These are phyloP conservation scores for Saksenaea oblongispora DNA, from an alignment of 371 early-diverging fungal species.

Conservation along the genomic window DNA sequence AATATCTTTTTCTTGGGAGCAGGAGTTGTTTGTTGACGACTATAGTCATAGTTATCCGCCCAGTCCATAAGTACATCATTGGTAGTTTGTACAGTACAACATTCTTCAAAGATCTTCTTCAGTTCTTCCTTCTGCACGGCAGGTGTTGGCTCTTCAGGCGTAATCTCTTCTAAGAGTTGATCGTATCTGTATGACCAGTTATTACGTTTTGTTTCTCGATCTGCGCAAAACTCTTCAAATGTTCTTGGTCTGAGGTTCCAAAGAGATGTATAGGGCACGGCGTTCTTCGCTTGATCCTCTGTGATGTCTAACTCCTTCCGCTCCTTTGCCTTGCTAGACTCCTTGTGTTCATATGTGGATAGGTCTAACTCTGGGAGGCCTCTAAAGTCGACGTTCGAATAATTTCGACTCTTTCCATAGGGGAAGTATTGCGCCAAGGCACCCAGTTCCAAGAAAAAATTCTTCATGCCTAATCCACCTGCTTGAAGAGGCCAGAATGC, in stretches of 20 bases:
- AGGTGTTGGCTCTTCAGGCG: background rate
- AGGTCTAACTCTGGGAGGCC: background rate
- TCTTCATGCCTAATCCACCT: conserved; percentile 17
- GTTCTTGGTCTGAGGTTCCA: background rate
- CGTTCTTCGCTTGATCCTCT: conserved; percentile 6
- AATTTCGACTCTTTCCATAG: background rate
- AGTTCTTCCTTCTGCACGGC: background rate
- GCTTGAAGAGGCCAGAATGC: conserved; percentile 17
- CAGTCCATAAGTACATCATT: no score
- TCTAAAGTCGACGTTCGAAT: background rate
- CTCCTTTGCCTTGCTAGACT: background rate
- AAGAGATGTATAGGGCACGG: background rate
- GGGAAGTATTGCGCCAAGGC: background rate
- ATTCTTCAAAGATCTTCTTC: background rate
- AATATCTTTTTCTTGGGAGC: no score
- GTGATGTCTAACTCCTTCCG: conserved; percentile 2
- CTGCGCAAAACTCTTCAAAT: conserved; percentile 5
- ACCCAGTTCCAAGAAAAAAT: conserved; percentile 10
- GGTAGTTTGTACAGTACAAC: no score
- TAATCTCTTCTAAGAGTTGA: background rate
- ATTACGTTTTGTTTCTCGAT: background rate
- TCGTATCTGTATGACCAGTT: conserved; percentile 1
- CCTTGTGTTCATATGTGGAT: background rate
- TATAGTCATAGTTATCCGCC: no score
- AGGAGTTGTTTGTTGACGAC: no score